phyloP scores from a whole-genome alignment of 129 eudicot species.

The Centrapalus pauciflorus region DNA sequence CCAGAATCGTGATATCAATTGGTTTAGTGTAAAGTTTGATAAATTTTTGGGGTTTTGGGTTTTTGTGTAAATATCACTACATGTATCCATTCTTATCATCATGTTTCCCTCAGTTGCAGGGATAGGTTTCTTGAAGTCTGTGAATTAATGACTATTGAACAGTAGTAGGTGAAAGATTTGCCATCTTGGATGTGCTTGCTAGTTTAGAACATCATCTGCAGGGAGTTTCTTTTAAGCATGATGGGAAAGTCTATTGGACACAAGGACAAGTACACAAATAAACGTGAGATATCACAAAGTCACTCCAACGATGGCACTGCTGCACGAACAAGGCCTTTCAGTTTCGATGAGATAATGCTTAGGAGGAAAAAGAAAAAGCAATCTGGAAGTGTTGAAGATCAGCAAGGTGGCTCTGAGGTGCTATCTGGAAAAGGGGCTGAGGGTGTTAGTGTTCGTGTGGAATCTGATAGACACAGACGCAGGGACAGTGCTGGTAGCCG shows the following conservation, averaged over 20 bases:
- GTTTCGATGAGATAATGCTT: slow-evolving; percentile 82
- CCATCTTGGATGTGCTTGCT: slow-evolving; percentile 1
- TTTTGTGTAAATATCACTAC: not conserved
- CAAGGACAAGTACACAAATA: slow-evolving; percentile 33
- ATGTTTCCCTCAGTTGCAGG: not conserved
- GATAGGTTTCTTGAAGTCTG: slow-evolving; percentile 1
- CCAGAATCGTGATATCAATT: not conserved
- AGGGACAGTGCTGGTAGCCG: slow-evolving; percentile 20
- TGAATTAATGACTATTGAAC: not conserved
- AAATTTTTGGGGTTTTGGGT: not conserved
- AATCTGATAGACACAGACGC: slow-evolving; percentile 25
- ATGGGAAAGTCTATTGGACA: slow-evolving; percentile 56
- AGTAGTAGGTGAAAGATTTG: not conserved
- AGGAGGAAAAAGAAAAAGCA: slow-evolving; percentile 54
- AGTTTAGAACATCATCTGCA: not conserved
- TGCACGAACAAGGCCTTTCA: slow-evolving; percentile 87
- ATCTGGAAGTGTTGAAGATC: slow-evolving; percentile 24
- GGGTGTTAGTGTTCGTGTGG: slow-evolving; percentile 24
- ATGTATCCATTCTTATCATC: not conserved
- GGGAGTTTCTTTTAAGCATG: slow-evolving; percentile 15
- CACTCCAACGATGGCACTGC: slow-evolving; percentile 51
- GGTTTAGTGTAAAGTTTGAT: no score
- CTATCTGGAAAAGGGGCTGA: slow-evolving; percentile 8
- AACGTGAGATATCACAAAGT: slow-evolving; percentile 32
- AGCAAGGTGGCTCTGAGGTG: slow-evolving; percentile 22